Evolutionary conservation across 2,329 filamentous ascomycete species (phyloP), one percentile per base, ranked within the genome.

Genomic region (Ustulina deusta): DNA sequence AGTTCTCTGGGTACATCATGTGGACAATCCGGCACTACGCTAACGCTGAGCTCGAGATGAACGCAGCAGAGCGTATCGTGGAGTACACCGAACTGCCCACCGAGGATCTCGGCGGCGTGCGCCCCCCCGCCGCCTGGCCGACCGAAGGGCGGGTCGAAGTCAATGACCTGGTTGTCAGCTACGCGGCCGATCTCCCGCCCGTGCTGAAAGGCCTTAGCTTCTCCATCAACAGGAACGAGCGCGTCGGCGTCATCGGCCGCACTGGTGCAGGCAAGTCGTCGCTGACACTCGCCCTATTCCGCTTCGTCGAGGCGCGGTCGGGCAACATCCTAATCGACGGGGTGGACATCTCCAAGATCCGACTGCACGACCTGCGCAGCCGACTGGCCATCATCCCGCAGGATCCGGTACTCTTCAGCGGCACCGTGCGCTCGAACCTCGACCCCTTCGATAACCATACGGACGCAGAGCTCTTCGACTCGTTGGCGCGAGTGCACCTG

Each of bases 241-340:
- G 92, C 15, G 81, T 94, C 17, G 91, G 91, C n/a, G 89, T 94
- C 3, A 89, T 94, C 4, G 92, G 92, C 11, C 87, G 92, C 17
- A 94, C 92, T 0, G 92, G 92, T 3, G 91, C 91, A 0, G 92
- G 92, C 64, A 94, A 94, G 79, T 93, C 90, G 0, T 92, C 90
- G 0, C 80, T 94, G 25, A 93, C 92, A 0, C 82, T 94, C 1
- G 91, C 92, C 0, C 81, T 94, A 0, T 94, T 94, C 84, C 89
- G 92, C 22, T 93, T 94, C 81, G 81, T 94, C 13, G 91, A 93
- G 76, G 87, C 90, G 0, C 80, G 84, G 6, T 85, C 88, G 13
- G 92, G 92, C 9, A 86, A 80, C 15, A 89, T 94, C 69, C 77
- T 83, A 65, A 91, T 95, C 68, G 92, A 94, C 73, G 91, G 91